These are phyloP conservation scores for Tephrocybe sp. DNA, from an alignment of 768 basidiomycete genomes.

Conservation along the genomic window DNA sequence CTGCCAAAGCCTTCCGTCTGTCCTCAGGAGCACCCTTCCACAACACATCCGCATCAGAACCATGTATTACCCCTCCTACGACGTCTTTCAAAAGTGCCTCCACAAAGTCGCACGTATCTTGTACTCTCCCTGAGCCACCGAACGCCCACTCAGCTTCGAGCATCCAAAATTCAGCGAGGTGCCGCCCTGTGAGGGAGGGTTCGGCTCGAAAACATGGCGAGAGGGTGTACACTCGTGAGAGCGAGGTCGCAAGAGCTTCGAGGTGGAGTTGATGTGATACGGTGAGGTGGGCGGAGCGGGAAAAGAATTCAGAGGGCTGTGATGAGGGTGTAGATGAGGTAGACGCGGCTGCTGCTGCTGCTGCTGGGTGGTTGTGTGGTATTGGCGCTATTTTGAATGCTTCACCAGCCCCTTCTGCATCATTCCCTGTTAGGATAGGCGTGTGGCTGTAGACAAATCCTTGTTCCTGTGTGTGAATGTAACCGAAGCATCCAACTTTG, in stretches of 20 bases:
- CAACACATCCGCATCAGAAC: slow-evolving; percentile 32
- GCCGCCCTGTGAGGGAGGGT: slow-evolving; percentile 81
- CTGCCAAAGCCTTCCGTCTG: slow-evolving; percentile 32
- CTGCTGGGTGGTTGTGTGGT: slow-evolving; percentile 27
- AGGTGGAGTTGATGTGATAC: slow-evolving; percentile 97
- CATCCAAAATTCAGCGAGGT: slow-evolving; percentile 99
- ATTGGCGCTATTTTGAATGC: slow-evolving; percentile 67
- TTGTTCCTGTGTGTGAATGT: too few species aligned
- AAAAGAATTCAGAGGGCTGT: slow-evolving; percentile 60
- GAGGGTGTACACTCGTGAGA: slow-evolving; percentile 87
- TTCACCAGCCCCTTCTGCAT: slow-evolving; percentile 97
- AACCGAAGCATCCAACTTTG: slow-evolving; percentile 3
- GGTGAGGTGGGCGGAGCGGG: slow-evolving; percentile 76
- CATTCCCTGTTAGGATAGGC: slow-evolving; percentile 85
- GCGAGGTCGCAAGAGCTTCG: slow-evolving; percentile 75
- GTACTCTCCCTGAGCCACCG: slow-evolving; percentile 21
- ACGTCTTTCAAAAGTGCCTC: slow-evolving; percentile 33
- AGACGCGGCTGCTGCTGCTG: slow-evolving; percentile 3
- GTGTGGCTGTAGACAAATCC: slow-evolving; percentile 80
- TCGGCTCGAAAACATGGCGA: slow-evolving; percentile 96
- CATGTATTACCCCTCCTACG: slow-evolving; percentile 16
- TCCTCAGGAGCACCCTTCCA: slow-evolving; percentile 38
- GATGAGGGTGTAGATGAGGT: slow-evolving; percentile 13
- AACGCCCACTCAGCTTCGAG: slow-evolving; percentile 89
- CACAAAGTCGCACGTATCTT: slow-evolving; percentile 42